Evolutionary conservation across 805 yeast species (phyloP).

Genomic region (Hanseniaspora nectarophila): DNA sequence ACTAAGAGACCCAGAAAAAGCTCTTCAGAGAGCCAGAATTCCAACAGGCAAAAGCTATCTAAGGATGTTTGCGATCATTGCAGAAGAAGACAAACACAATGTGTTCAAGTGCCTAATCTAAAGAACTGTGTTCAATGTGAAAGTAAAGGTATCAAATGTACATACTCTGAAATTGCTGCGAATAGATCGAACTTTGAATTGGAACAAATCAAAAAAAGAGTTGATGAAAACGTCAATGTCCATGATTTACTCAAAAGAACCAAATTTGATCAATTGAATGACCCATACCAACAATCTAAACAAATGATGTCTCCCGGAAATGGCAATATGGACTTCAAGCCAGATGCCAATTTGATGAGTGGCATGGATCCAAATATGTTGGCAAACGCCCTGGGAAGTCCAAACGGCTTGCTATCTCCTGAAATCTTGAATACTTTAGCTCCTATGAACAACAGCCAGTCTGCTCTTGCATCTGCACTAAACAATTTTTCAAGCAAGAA

Average conservation of each 20-base stretch:
- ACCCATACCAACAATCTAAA: conserved; percentile 1
- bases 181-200: conserved; percentile 31
- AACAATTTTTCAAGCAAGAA: conserved; percentile 2
- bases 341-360: background rate
- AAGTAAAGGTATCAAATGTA: conserved; percentile 58
- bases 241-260: conserved; percentile 21
- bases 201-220: conserved; percentile 23
- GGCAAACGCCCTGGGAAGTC: conserved; percentile 17
- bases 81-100: conserved; percentile 63
- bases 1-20: conserved; percentile 24
- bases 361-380: conserved; percentile 10
- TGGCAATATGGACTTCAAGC: background rate
- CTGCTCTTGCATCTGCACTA: conserved; percentile 5
- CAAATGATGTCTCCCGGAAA: background rate
- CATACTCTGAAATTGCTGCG: conserved; percentile 49
- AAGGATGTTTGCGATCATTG: conserved; percentile 69
- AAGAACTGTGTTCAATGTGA: conserved; percentile 67
- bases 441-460: background rate
- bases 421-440: conserved; percentile 22
- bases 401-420: conserved; percentile 17
- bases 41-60: background rate
- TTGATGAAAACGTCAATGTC: conserved; percentile 20
- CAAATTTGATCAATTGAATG: conserved; percentile 16
- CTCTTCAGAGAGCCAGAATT: conserved; percentile 22
- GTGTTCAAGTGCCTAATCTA: conserved; percentile 55